Evolutionary conservation across 345 rosid species (phyloP).

Genomic region (Conringia planisiliqua): DNA sequence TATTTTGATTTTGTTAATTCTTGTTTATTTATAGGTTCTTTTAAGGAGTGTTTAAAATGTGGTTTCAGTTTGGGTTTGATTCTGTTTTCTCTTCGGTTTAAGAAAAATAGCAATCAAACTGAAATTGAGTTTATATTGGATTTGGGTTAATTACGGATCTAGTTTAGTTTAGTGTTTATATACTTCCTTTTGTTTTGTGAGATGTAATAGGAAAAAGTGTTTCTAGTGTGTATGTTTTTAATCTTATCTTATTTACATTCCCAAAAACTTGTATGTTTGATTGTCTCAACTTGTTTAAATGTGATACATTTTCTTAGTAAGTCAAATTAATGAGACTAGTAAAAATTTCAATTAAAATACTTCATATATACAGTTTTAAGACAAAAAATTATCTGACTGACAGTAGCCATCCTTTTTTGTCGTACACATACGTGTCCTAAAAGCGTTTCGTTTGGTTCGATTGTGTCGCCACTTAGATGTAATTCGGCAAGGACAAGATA

Average conservation of each 20-base stretch:
- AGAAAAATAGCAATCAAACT: background rate
- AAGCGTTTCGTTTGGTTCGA: background rate
- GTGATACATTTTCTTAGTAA: background rate
- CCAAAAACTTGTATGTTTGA: background rate
- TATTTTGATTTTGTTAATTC: background rate
- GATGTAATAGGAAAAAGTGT: slow-evolving; percentile 7
- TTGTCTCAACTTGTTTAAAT: background rate
- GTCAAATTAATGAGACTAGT: background rate
- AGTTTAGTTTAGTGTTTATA: background rate
- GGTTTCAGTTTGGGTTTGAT: slow-evolving; percentile 17
- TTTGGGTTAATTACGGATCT: background rate
- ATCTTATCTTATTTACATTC: background rate
- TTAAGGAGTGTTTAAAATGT: background rate
- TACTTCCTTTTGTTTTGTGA: background rate
- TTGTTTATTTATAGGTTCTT: background rate
- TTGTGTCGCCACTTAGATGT: background rate
- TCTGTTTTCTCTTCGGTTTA: background rate
- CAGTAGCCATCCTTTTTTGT: background rate
- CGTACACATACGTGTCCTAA: background rate
- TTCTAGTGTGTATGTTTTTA: background rate
- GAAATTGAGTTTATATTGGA: slow-evolving; percentile 12
- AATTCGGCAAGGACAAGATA: background rate
- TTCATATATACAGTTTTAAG: background rate
- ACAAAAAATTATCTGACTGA: background rate
- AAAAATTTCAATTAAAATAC: background rate